These are phyloP conservation scores for Pseudocercospora cruenta DNA, from an alignment of 2,329 filamentous ascomycete genomes.

Conservation along the genomic window DNA sequence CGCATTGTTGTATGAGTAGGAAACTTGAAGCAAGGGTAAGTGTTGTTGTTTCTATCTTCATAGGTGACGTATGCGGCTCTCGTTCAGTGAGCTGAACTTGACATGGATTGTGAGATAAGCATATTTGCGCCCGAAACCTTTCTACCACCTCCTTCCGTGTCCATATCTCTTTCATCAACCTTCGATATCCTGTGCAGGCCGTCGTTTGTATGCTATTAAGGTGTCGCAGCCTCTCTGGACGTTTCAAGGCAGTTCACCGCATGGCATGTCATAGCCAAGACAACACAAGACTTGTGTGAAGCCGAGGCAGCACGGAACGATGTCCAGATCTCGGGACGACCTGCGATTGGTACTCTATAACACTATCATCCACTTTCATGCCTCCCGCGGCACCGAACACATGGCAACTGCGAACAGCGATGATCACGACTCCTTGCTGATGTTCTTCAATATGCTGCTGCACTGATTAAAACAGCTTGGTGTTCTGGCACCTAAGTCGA, in stretches of 20 bases:
- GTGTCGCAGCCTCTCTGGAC: neutral
- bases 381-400: neutral
- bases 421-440: neutral
- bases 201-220: neutral
- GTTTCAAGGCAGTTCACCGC: no score
- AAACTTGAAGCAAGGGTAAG: neutral
- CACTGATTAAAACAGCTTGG: neutral
- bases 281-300: no score
- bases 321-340: no score
- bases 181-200: neutral
- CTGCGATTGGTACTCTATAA: no score
- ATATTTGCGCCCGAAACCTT: neutral
- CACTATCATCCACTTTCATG: neutral
- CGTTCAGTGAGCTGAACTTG: neutral
- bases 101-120: neutral
- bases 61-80: neutral
- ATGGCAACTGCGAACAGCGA: neutral
- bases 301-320: no score
- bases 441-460: neutral
- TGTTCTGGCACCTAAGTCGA: neutral
- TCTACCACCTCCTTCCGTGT: neutral
- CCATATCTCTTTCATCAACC: neutral
- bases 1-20: constrained; percentile 21
- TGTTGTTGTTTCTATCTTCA: neutral
- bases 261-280: no score